Evolutionary conservation across 1,284 basidiomycete genomes (phyloP), one percentile per base, ranked within the genome.

Genomic region (Psilocybe mexicana): DNA sequence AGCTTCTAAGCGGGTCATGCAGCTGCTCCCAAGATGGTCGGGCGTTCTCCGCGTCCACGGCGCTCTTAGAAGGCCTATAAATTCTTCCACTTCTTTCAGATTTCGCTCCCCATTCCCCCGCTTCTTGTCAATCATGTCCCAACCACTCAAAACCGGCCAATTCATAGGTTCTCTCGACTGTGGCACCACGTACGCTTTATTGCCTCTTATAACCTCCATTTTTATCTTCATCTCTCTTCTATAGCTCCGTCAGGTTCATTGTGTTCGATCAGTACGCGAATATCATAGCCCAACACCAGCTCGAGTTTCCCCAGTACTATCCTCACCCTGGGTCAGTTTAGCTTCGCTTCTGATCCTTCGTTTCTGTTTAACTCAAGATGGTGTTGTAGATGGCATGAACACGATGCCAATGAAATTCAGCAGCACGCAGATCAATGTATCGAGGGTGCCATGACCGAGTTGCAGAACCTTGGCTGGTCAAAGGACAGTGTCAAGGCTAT

Each of bases 241-340:
- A 47, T 68, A 96, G 94, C 23, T 96, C 94, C 12, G 93, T 94
- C 23, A 88, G 95, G 48, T 98, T 97, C 75, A 96, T 98, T 69
- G 77, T 98, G 62, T 98, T 98, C 72, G 89, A 99, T 79, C 81
- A 90, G 69, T 79, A 90, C 67, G 96, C 95, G 33, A 84, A 94
- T 67, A 92, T 98, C 64, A 77, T 97, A 59, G 90, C 92, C 1
- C 86, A 92, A 70, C 87, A 93, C 70, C 95, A 97, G 73, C 80
- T 88, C 23, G 94, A 97, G 72, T 96, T 96, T 70, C 86, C 92
- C 49, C 94, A 96, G 70, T 93, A 96, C 72, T 94, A 93, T 69
- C 92, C 92, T 2, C 79, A 93, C 68, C 92, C 93, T 5, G 92
- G 94, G 89, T 88, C 61, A 64, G 83, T 74, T 43, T 7, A 47